These are phyloP conservation scores for Polytrichum formosum DNA, from an alignment of 225 moss, liverwort and hornwort species.

Conservation along the genomic window DNA sequence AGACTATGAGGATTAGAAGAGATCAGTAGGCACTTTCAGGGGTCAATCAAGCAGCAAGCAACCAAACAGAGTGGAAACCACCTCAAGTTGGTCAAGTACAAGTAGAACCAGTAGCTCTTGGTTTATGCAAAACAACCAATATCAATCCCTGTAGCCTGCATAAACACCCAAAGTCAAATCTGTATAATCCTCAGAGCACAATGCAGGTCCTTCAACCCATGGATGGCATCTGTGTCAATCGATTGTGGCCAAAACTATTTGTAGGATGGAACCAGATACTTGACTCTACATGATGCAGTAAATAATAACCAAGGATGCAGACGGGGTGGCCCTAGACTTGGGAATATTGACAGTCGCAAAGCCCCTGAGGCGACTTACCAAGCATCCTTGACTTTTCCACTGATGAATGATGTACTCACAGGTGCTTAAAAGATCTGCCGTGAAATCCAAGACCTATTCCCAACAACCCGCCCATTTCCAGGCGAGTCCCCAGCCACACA, in stretches of 20 bases:
- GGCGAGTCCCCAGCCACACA: constrained; percentile 46
- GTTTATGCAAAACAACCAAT: constrained; percentile 6
- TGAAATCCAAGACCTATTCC: constrained; percentile 38
- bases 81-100: not conserved
- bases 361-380: constrained; percentile 41
- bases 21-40: not conserved
- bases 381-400: constrained; percentile 21
- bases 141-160: constrained; percentile 24
- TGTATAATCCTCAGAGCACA: constrained; percentile 15
- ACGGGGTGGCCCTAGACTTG: constrained; percentile 9
- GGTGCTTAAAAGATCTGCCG: constrained; percentile 39
- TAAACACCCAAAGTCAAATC: constrained; percentile 18
- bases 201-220: constrained; percentile 18
- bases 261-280: not conserved
- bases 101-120: not conserved
- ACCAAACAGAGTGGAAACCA: not conserved
- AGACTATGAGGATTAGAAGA: too few species aligned
- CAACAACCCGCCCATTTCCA: constrained; percentile 32
- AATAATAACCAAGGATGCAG: constrained; percentile 12
- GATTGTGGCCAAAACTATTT: not conserved
- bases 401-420: constrained; percentile 28
- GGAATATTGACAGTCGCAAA: constrained; percentile 5
- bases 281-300: constrained; percentile 8
- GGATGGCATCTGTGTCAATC: constrained; percentile 7
- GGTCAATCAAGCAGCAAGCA: not conserved